phyloP scores from a whole-genome alignment of 192 early-diverging fungal genomes.

The Polychytrium aggregatum region DNA sequence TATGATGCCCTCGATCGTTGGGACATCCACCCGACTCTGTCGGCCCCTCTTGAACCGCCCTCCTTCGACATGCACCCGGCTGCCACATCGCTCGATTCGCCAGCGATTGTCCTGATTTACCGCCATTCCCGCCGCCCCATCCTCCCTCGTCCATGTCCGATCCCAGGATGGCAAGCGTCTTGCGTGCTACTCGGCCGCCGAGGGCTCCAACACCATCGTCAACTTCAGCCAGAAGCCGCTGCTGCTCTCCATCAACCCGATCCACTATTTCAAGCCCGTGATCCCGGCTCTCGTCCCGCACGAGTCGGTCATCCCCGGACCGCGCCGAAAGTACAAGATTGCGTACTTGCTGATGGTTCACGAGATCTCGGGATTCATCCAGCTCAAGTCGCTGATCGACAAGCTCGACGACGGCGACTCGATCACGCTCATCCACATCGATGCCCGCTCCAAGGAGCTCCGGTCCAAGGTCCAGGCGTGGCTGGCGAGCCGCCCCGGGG shows the following conservation, averaged over 20 bases:
- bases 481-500: constrained; percentile 4
- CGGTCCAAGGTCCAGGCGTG: constrained; percentile 9
- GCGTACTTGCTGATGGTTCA: constrained; percentile 40
- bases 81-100: too few relatives aligned
- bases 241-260: constrained; percentile 12
- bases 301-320: constrained; percentile 5
- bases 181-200: constrained; percentile 28
- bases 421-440: constrained; percentile 32
- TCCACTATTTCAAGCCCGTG: constrained; percentile 1
- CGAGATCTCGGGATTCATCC: constrained; percentile 5
- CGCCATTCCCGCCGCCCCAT: too few relatives aligned
- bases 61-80: too few relatives aligned
- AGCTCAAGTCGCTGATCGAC: constrained; percentile 14
- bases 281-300: constrained; percentile 8
- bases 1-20: too few relatives aligned
- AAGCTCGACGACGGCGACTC: constrained; percentile 26
- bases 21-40: constrained; percentile 1
- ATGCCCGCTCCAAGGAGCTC: constrained; percentile 9
- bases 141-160: neutral
- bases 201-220: constrained; percentile 20
- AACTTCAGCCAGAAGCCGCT: constrained; percentile 20
- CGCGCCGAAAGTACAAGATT: constrained; percentile 17
- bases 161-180: constrained; percentile 21
- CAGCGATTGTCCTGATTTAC: too few relatives aligned
- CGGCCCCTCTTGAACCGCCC: too few relatives aligned